These are phyloP conservation scores for Microcos paniculata DNA, from an alignment of 345 rosid species.

Conservation along the genomic window DNA sequence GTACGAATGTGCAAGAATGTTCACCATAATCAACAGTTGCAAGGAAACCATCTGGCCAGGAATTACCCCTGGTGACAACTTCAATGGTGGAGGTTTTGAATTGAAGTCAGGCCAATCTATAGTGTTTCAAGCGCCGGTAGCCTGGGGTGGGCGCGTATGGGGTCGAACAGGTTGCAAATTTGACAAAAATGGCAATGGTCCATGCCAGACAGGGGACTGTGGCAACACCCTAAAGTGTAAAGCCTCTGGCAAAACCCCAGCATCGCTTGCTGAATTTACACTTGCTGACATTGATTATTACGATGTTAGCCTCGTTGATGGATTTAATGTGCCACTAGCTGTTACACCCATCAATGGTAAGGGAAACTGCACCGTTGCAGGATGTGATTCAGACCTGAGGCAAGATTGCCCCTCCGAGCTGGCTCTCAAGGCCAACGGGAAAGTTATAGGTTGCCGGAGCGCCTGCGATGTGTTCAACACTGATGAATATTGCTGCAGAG, in stretches of 20 bases:
- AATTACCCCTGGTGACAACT: constrained; percentile 54
- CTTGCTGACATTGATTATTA: constrained; percentile 50
- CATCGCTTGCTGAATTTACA: constrained; percentile 84
- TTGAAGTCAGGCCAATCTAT: constrained; percentile 61
- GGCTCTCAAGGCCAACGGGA: constrained; percentile 51
- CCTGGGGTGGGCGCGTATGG: constrained; percentile 93
- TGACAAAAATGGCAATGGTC: constrained; percentile 55
- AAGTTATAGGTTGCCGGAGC: constrained; percentile 68
- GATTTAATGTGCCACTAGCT: constrained; percentile 66
- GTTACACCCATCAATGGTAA: constrained; percentile 63
- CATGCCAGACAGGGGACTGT: constrained; percentile 79
- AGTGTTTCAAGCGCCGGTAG: constrained; percentile 52
- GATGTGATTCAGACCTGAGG: constrained; percentile 66
- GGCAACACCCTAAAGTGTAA: constrained; percentile 57
- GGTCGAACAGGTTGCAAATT: constrained; percentile 78
- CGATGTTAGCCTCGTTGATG: constrained; percentile 96
- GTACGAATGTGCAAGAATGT: constrained; percentile 48
- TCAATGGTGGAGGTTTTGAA: constrained; percentile 55
- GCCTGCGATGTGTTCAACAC: constrained; percentile 90
- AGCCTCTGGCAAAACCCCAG: constrained; percentile 66
- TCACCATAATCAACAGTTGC: constrained; percentile 71
- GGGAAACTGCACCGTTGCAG: constrained; percentile 66
- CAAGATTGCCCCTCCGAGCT: constrained; percentile 60
- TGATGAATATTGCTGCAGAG: constrained; percentile 85
- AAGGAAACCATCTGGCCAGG: constrained; percentile 79